phyloP scores from a whole-genome alignment of 495 filamentous ascomycete species.

The Friedmanniomyces simplex region DNA sequence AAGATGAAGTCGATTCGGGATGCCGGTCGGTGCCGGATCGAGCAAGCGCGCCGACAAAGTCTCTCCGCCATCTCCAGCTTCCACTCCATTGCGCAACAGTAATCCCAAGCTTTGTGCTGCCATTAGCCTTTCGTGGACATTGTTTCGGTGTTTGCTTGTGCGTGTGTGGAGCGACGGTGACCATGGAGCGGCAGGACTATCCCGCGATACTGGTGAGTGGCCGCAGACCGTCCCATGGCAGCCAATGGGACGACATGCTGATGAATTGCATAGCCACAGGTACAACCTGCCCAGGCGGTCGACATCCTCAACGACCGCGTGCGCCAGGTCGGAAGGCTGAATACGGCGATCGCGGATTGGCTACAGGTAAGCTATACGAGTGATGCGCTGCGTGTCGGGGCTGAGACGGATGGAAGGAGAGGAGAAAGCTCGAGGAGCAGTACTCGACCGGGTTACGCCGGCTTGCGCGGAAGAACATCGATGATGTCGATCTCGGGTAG shows the following conservation, averaged over 20 bases:
- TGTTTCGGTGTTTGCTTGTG: not conserved
- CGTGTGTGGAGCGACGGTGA: conserved; percentile 1
- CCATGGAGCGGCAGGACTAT: conserved; percentile 56
- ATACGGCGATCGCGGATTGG: conserved; percentile 92
- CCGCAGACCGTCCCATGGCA: not conserved
- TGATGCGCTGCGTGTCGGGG: not conserved
- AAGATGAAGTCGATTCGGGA: not conserved
- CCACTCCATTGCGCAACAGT: not conserved
- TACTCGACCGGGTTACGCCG: conserved; percentile 81
- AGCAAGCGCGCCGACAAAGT: too few species aligned
- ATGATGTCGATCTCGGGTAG: conserved; percentile 20
- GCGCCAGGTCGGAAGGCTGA: conserved; percentile 74
- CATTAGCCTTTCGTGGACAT: not conserved
- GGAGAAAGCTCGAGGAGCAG: conserved; percentile 80
- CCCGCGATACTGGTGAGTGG: conserved; percentile 82
- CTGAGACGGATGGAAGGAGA: conserved; percentile 51
- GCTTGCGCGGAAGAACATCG: conserved; percentile 50
- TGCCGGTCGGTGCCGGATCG: not conserved
- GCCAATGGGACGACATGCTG: not conserved
- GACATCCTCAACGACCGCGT: conserved; percentile 77
- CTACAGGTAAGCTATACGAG: conserved; percentile 58
- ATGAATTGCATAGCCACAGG: conserved; percentile 8
- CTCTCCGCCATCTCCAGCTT: not conserved
- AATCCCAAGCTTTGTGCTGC: not conserved
- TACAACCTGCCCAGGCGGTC: conserved; percentile 80